Evolutionary conservation across 2,329 filamentous ascomycete species (phyloP), one percentile per base, ranked within the genome.

Genomic region (Gyromitra esculenta): DNA sequence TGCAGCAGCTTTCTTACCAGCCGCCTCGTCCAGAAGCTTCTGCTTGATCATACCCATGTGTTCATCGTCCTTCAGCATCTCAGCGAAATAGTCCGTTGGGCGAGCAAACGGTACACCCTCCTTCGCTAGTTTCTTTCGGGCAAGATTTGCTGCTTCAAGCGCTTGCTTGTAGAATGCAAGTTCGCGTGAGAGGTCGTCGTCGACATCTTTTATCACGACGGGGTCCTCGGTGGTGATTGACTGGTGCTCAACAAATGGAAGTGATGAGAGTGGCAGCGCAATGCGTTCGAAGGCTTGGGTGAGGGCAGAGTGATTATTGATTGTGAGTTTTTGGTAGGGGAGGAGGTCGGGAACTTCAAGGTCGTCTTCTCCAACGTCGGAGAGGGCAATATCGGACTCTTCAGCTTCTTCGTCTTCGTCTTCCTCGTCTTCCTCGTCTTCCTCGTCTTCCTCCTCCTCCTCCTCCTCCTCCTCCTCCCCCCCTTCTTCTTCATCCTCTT

Each of bases 21-120:
- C 92, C 0, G 95, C 96, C 82, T 96, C 93, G 82, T 98, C 94
- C 78, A 97, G 88, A 81, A 98, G 86, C 87, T 96, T 97, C 82
- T 91, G 89, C 87, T 96, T 96, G 83, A 99, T 92, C 87, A 92
- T 94, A 83, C 92, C 92, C 96, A 99, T 99, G 84, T 97, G 96
- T 81, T 96, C 95, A 83, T 99, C 96, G 82, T 91, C 93, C 89
- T 98, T 98, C 82, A 97, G 91, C 94, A 98, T 99, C 87, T 99
- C 96, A 57, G 96, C 96, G 81, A 99, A 99, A 86, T 97, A 99
- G 85, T 99, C 96, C 72, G 89, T 91, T 2, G 96, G 96, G 8
- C 96, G 89, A 37, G 93, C 91, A 85, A 99, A 99, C 5, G 92
- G 89, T 0, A 95, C 88, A 7, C 91, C 91, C 84, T 97, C 95